Percentiles rank a stretch among this genome's conserved stretches.
These are phyloP conservation scores for Ramalina intermedia DNA, from an alignment of 495 filamentous ascomycete genomes.

Conservation along the genomic window DNA sequence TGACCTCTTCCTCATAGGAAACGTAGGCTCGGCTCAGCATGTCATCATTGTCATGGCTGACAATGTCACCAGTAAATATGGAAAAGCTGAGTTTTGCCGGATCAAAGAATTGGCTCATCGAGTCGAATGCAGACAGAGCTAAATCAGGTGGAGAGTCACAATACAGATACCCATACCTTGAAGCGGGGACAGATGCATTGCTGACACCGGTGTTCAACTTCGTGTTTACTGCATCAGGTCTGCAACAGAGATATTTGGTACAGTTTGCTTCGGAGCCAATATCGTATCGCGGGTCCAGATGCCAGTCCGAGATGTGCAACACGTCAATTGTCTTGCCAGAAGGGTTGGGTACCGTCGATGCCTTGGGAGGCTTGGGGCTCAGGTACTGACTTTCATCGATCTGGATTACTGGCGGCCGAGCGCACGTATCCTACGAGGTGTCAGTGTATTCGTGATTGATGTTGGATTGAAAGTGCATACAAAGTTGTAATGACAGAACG, in stretches of 20 bases:
- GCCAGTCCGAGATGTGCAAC: conserved; percentile 34
- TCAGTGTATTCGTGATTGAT: background rate
- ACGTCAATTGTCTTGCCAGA: conserved; percentile 33
- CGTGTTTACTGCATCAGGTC: conserved; percentile 18
- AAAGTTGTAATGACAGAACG: conserved; percentile 13
- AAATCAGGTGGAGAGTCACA: conserved; percentile 18
- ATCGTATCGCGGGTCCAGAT: conserved; percentile 34
- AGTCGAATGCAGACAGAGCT: conserved; percentile 14
- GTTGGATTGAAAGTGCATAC: background rate
- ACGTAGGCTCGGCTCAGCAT: conserved; percentile 23
- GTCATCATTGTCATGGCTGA: conserved; percentile 27
- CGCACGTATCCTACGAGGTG: conserved; percentile 7
- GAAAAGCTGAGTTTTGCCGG: conserved; percentile 23
- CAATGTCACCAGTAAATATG: conserved; percentile 32
- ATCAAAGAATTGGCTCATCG: conserved; percentile 17
- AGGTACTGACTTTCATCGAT: conserved; percentile 16
- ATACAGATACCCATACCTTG: conserved; percentile 15
- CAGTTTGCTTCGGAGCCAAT: conserved; percentile 34
- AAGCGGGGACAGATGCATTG: conserved; percentile 16
- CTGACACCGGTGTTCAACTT: conserved; percentile 10
- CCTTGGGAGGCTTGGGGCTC: conserved; percentile 24
- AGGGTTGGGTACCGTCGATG: conserved; percentile 17
- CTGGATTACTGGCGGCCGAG: conserved; percentile 7
- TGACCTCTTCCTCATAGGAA: conserved; percentile 24
- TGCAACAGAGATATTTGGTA: conserved; percentile 28